phyloP scores from a whole-genome alignment of 371 early-diverging fungal species.

The Umbelopsis sp. region DNA sequence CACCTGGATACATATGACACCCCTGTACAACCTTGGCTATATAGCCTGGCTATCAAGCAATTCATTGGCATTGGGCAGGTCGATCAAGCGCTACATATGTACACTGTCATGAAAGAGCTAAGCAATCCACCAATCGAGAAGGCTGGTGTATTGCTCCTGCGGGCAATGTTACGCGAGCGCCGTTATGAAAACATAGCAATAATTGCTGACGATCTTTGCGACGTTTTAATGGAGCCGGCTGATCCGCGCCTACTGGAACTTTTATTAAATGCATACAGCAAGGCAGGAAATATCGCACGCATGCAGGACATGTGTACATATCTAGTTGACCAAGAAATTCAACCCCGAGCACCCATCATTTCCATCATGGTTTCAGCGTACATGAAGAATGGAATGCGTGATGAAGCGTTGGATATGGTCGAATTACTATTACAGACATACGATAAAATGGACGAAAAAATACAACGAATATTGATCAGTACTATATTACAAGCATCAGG shows the following conservation, averaged over 20 bases:
- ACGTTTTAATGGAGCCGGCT: background rate
- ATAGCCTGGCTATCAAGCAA: background rate
- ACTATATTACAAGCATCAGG: background rate
- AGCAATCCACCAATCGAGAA: background rate
- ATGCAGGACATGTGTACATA: constrained; percentile 11
- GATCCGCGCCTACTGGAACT: background rate
- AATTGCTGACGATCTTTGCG: constrained; percentile 6
- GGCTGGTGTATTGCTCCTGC: background rate
- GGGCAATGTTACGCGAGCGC: constrained; percentile 1
- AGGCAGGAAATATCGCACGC: constrained; percentile 5
- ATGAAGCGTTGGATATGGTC: constrained; percentile 13
- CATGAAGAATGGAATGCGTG: background rate
- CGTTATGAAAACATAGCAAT: background rate
- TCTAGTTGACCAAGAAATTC: background rate
- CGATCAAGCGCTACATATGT: background rate
- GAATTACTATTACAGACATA: background rate
- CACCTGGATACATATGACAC: background rate
- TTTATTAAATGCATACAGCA: background rate
- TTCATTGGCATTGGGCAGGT: background rate
- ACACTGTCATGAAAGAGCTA: background rate
- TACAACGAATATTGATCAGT: constrained; percentile 2
- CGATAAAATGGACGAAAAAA: background rate
- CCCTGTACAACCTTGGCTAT: background rate
- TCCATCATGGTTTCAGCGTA: constrained; percentile 7
- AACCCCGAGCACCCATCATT: background rate